Evolutionary conservation across 768 basidiomycete genomes (phyloP), one percentile per base, ranked within the genome.

Genomic region (Auriculariales sp.): DNA sequence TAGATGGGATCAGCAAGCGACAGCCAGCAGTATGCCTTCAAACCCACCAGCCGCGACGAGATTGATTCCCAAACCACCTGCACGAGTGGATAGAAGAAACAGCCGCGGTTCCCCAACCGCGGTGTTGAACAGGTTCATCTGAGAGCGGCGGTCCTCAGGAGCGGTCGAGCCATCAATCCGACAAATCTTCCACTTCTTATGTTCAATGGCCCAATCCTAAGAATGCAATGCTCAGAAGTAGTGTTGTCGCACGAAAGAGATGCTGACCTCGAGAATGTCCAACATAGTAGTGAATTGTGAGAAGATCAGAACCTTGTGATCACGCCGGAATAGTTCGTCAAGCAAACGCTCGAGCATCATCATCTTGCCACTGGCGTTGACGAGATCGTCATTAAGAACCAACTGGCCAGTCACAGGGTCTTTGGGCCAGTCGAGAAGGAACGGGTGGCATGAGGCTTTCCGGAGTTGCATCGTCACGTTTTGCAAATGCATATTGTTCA

Each of bases 201-300:
- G 75, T 49, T 87, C 82, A 9, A 66, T 71, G 5, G 91, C 90
- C 94, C 92, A 99, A 58, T 87, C 89, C 80, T 81, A 55, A n/a
- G 19, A 14, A 56, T 52, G 49, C 4, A 24, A 29, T 7, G 25
- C 25, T 50, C 42, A 12, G 45, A 25, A 32, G 30, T 25, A 25
- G n/a, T 17, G 25, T 29, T 28, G 33, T 45, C 3, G 28, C 24
- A 12, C 17, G 34, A 19, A 53, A 47, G 7, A 32, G 50, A 27
- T 47, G 46, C 17, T 4, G 55, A 89, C 88, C 73, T 95, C 83
- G 45, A 99, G 87, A 56, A 99, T 83, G 59, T 99, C 84, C 49
- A 98, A 68, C 91, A 98, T 91, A 3, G 83, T 91, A 42, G 86
- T 92, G 65, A 99, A 98, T 65, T 99, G 94, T 51, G 86, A 88